A percentile compares a stretch with the other conserved stretches of the same genome.
phyloP scores from a whole-genome alignment of 441 rosid genomes.

The Cnidoscolus chayamansa region DNA sequence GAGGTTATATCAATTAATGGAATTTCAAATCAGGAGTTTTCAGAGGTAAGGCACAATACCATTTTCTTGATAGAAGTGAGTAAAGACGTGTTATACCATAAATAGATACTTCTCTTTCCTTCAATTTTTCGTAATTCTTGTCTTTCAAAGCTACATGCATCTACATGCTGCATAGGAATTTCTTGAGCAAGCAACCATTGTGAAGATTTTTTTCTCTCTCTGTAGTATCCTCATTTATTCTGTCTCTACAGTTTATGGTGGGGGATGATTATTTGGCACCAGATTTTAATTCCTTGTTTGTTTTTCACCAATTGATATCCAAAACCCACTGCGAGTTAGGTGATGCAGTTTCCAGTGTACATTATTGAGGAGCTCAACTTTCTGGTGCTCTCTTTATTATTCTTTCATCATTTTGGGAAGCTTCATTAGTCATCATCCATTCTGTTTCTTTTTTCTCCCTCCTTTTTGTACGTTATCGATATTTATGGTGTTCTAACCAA shows the following conservation, averaged over 20 bases:
- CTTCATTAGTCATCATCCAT: no score
- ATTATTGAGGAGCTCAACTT: not conserved
- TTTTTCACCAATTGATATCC: not conserved
- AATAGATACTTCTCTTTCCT: not conserved
- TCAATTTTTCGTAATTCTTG: not conserved
- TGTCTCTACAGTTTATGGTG: not conserved
- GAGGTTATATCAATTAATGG: conserved; percentile 69
- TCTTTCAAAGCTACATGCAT: not conserved
- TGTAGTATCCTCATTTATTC: not conserved
- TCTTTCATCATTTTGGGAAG: not conserved
- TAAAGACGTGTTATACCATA: not conserved
- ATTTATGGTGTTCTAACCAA: not conserved
- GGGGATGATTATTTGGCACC: not conserved
- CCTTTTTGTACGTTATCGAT: not conserved
- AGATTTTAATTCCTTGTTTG: not conserved
- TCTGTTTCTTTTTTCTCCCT: not conserved
- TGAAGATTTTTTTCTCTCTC: not conserved
- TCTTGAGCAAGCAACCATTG: not conserved
- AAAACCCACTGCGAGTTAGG: not conserved
- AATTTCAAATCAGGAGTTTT: conserved; percentile 83
- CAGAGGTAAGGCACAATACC: conserved; percentile 52
- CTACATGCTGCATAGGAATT: not conserved
- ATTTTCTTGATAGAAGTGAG: conserved; percentile 47
- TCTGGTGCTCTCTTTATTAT: not conserved
- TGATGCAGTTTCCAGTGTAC: not conserved